phyloP scores from a whole-genome alignment of 495 filamentous ascomycete genomes.

The Neurospora terricola region DNA sequence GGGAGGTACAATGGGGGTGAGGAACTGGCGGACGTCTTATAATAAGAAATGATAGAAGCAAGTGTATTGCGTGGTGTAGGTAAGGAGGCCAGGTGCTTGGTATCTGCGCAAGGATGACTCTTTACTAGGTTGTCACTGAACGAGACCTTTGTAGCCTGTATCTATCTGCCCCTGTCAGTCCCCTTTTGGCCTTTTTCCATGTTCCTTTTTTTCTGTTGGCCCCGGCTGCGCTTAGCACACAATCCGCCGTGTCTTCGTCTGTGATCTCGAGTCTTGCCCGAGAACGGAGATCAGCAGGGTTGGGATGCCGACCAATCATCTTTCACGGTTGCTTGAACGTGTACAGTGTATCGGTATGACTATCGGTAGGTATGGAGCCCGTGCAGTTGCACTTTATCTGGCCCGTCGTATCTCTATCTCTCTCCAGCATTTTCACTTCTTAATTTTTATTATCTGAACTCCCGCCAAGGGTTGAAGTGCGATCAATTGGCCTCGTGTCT shows the following conservation, averaged over 20 bases:
- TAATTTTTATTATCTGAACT: background rate
- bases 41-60: background rate
- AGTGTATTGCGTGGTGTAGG: background rate
- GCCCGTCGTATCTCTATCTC: background rate
- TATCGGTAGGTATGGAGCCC: background rate
- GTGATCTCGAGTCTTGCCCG: constrained; percentile 12
- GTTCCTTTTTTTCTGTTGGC: constrained; percentile 1
- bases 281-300: constrained; percentile 26
- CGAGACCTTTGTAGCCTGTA: background rate
- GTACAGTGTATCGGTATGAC: background rate
- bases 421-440: background rate
- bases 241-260: background rate
- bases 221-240: background rate
- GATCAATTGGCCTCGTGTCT: background rate
- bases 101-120: background rate
- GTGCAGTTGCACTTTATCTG: background rate
- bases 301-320: constrained; percentile 20
- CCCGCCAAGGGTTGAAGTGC: background rate
- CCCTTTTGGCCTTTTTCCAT: background rate
- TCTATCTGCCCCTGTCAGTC: background rate
- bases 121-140: background rate
- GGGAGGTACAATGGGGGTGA: background rate
- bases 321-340: constrained; percentile 19
- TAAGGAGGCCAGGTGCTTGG: background rate
- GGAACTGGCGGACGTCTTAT: background rate